These are phyloP conservation scores for Pyricularia grisea DNA, from an alignment of 2,329 filamentous ascomycete genomes.

Conservation along the genomic window DNA sequence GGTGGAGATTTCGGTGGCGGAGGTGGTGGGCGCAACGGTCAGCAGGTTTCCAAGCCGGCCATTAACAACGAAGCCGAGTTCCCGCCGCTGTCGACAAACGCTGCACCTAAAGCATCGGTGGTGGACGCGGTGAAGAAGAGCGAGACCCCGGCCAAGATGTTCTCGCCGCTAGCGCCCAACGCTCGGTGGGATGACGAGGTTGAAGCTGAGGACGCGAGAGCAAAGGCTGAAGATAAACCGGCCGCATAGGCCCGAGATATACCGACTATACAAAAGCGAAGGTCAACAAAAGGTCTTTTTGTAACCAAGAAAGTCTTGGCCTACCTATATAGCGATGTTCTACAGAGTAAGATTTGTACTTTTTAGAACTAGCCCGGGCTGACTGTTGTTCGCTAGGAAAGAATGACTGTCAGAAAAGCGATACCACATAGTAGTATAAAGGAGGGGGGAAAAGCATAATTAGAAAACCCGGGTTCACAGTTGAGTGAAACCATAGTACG, in stretches of 20 bases:
- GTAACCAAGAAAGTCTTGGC: background rate
- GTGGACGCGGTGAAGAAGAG: slow-evolving; percentile 4
- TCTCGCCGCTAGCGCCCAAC: slow-evolving; percentile 24
- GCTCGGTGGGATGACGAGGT: slow-evolving; percentile 50
- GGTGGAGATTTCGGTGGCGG: slow-evolving; percentile 20
- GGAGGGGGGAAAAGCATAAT: background rate
- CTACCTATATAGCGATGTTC: background rate
- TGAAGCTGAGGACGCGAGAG: slow-evolving; percentile 34
- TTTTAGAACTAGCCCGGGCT: background rate
- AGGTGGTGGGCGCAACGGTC: slow-evolving; percentile 9
- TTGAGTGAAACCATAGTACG: background rate
- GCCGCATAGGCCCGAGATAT: background rate
- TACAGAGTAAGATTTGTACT: background rate
- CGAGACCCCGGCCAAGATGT: slow-evolving; percentile 11
- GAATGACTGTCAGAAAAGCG: background rate
- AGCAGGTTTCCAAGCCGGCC: slow-evolving; percentile 1
- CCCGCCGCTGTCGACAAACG: slow-evolving; percentile 2
- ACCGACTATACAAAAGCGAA: background rate
- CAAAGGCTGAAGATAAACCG: slow-evolving; percentile 1
- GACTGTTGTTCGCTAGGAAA: background rate
- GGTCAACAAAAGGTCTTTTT: too few species aligned
- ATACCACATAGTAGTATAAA: background rate
- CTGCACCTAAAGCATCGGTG: slow-evolving; percentile 3
- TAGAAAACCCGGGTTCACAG: background rate
- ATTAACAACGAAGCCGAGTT: slow-evolving; percentile 8